Conservation (phyloP, 345 rosid species). For the Cardamine chenopodiifolia region DNA sequence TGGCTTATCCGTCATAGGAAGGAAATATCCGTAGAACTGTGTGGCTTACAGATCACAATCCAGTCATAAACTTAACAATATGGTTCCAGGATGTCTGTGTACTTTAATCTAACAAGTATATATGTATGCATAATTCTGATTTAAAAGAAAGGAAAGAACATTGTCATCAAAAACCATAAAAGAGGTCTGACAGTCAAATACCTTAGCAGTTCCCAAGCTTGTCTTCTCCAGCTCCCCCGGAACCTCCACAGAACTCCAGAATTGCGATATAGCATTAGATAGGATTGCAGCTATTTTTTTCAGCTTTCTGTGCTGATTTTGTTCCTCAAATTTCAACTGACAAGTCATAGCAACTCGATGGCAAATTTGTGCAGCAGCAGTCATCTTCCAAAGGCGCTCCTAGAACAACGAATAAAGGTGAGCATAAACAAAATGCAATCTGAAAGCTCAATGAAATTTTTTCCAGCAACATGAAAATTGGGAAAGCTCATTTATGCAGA, state of each 20-base stretch:
- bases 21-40: conserved; percentile 1
- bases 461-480: conserved; percentile 29
- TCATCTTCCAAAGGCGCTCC: conserved; percentile 99
- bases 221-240: conserved; percentile 46
- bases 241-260: conserved; percentile 78
- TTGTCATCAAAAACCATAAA: conserved; percentile 23
- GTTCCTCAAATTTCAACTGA: conserved; percentile 61
- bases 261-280: conserved; percentile 83
- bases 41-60: conserved; percentile 1
- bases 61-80: conserved; percentile 21
- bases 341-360: conserved; percentile 67
- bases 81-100: conserved; percentile 22
- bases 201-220: conserved; percentile 35
- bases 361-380: conserved; percentile 93
- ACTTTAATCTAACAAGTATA: not conserved
- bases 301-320: conserved; percentile 51
- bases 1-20: not conserved
- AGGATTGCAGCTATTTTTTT: conserved; percentile 66
- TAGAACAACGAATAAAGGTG: conserved; percentile 38
- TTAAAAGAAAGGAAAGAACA: conserved; percentile 11
- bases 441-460: conserved; percentile 1
- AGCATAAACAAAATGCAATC: conserved; percentile 5
- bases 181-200: conserved; percentile 31
- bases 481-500: conserved; percentile 10
- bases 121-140: not conserved